Base-by-base conservation (phyloP, 1,284 basidiomycete species). In the Papiliotrema laurentii region DNA sequence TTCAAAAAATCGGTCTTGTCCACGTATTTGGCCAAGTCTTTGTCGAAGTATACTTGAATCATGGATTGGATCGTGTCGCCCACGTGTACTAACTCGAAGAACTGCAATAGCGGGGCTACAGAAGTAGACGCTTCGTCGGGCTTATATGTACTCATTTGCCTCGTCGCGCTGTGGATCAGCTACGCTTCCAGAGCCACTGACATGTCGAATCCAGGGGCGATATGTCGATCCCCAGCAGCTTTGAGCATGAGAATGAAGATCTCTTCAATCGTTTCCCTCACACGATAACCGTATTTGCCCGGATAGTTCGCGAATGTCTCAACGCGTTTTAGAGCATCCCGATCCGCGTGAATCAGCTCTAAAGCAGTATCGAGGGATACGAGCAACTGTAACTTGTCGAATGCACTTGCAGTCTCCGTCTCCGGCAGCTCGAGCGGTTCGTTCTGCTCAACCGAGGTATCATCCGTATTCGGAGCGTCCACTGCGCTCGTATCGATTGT, bases 21-120 rank as follows among this genome's bases (percentile, higher is more conserved):
- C 36, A 96, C 91, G 63, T 91, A 86, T 0, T 79, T 81, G 2
- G 86, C 88, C 66, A 97, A 76, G 64, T 96, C 93, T 67, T 93
- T 93, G 65, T 97, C 92, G 66, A 93, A 98, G 73, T 94, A 98
- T 1, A 97, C 94, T 60, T 97, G 90, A 2, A 96, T 83, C 84
- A 98, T 96, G 25, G 87, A 89, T 74, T 93, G 89, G 44, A 98
- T 97, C 18, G 90, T 98, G 70, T 98, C 94, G 0, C 91, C 96
- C 16, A 97, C 79, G 75, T 98, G 94, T 0, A 96, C 93, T 16
- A 98, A 79, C 76, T 97, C 94, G 61, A 98, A 97, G 74, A 98
- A 98, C 71, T 97, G 92, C 38, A 97, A 77, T 1, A 98, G 75
- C 0, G 94, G 92, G 0, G 91, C 89, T 1, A 97, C 91, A 50